These are phyloP conservation scores for Bromus sterilis DNA, from an alignment of 176 grass and related monocot species.

Conservation along the genomic window DNA sequence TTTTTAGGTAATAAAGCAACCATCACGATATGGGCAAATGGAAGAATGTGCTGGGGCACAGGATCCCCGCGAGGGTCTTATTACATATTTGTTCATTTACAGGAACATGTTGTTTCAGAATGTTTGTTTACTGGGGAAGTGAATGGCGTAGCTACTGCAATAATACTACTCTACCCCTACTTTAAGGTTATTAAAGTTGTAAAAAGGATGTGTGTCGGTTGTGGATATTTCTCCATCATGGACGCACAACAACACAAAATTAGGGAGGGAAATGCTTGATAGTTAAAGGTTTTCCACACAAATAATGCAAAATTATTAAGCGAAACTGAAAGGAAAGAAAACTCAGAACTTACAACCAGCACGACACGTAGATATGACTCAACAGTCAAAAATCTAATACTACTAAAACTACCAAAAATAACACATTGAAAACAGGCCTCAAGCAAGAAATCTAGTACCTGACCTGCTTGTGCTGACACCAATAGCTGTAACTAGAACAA, in stretches of 20 bases:
- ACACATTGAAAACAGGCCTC: slow-evolving; percentile 11
- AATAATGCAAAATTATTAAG: slow-evolving; percentile 5
- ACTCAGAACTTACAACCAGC: not conserved
- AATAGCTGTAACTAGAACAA: slow-evolving; percentile 23
- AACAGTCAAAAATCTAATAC: not conserved
- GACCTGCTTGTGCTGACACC: not conserved
- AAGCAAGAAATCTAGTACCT: slow-evolving; percentile 10
- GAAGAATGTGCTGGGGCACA: not conserved
- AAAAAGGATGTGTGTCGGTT: not conserved
- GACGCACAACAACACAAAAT: not conserved
- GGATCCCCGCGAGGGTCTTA: not conserved
- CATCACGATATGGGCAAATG: not conserved
- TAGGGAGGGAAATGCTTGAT: not conserved
- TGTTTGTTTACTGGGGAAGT: not conserved
- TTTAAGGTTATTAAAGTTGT: not conserved
- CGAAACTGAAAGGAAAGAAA: not conserved
- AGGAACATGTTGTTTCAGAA: not conserved
- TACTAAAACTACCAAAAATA: not conserved
- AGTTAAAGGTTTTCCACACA: slow-evolving; percentile 3
- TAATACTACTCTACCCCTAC: not conserved
- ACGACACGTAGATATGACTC: not conserved
- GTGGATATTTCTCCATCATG: not conserved
- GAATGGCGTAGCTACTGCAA: not conserved
- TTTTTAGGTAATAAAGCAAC: not conserved
- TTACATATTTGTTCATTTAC: not conserved